These are phyloP conservation scores for Colletotrichum kahawae DNA, from an alignment of 2,329 filamentous ascomycete genomes.

Conservation along the genomic window DNA sequence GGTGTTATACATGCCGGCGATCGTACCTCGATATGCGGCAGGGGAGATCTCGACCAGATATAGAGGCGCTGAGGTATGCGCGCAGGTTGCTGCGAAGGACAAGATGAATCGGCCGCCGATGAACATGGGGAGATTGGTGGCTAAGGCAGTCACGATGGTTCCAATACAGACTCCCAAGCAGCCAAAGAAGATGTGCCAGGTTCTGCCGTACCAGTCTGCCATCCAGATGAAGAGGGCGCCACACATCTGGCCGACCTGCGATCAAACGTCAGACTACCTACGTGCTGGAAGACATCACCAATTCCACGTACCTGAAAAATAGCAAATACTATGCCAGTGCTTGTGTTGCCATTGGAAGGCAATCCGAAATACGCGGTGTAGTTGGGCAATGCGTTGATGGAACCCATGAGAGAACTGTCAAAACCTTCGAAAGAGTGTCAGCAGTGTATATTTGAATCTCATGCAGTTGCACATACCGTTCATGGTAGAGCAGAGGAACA, in stretches of 20 bases:
- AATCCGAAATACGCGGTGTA: slow-evolving; percentile 43
- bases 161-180: slow-evolving; percentile 54
- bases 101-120: slow-evolving; percentile 57
- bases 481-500: slow-evolving; percentile 45
- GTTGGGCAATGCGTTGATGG: slow-evolving; percentile 41
- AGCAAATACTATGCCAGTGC: slow-evolving; percentile 48
- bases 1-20: slow-evolving; percentile 59
- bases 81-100: slow-evolving; percentile 60
- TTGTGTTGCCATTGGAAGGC: slow-evolving; percentile 38
- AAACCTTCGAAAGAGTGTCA: slow-evolving; percentile 31
- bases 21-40: slow-evolving; percentile 60
- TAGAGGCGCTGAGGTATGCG: slow-evolving; percentile 60
- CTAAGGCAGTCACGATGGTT: slow-evolving; percentile 52
- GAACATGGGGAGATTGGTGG: slow-evolving; percentile 40
- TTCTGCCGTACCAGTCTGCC: slow-evolving; percentile 49
- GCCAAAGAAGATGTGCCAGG: slow-evolving; percentile 47
- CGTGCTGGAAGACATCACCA: not conserved
- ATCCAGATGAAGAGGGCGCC: slow-evolving; percentile 47
- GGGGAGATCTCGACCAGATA: slow-evolving; percentile 67
- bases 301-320: slow-evolving; percentile 37
- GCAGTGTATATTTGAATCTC: rapidly evolving
- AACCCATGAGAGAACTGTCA: slow-evolving; percentile 47
- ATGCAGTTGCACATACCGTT: slow-evolving; percentile 29
- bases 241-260: slow-evolving; percentile 44
- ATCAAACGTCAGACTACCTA: not conserved